A percentile compares a stretch with the other conserved stretches of the same genome.
These are phyloP conservation scores for Hydnomerulius pinastri DNA, from an alignment of 768 basidiomycete species.

Conservation along the genomic window DNA sequence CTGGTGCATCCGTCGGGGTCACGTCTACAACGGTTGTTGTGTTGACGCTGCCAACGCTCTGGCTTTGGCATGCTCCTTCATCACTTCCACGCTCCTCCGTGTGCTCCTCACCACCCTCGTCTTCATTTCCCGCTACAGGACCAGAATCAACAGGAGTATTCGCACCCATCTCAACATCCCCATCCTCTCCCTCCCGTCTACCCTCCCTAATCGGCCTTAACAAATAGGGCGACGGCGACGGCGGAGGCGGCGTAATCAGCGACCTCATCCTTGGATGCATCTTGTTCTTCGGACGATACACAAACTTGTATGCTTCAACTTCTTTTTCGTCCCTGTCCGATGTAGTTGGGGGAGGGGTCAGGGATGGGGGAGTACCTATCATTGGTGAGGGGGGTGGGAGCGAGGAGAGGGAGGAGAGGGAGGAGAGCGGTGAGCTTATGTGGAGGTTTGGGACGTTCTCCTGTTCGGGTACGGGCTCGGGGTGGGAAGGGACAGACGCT, in stretches of 20 bases:
- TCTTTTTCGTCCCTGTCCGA: neutral
- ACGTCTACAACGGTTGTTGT: neutral
- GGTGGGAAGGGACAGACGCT: neutral
- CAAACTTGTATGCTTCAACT: neutral
- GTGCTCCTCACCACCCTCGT: neutral
- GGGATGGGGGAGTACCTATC: constrained; percentile 7
- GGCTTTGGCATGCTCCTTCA: neutral
- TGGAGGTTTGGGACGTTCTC: too few relatives aligned
- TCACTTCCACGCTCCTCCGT: neutral
- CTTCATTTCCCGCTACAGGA: neutral
- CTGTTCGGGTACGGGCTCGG: neutral
- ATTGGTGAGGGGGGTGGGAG: neutral
- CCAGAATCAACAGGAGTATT: neutral
- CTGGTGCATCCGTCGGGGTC: neutral
- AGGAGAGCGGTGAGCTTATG: neutral
- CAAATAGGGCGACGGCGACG: neutral
- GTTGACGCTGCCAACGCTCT: neutral
- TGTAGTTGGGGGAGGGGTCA: neutral
- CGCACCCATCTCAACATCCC: neutral
- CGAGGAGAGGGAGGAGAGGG: neutral
- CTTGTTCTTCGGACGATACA: neutral
- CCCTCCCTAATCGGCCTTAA: neutral
- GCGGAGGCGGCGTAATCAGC: constrained; percentile 5
- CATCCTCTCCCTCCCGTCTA: neutral
- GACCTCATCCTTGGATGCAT: neutral